Base-by-base conservation (phyloP, 2,329 filamentous ascomycete genomes). In the Periconia sp. region DNA sequence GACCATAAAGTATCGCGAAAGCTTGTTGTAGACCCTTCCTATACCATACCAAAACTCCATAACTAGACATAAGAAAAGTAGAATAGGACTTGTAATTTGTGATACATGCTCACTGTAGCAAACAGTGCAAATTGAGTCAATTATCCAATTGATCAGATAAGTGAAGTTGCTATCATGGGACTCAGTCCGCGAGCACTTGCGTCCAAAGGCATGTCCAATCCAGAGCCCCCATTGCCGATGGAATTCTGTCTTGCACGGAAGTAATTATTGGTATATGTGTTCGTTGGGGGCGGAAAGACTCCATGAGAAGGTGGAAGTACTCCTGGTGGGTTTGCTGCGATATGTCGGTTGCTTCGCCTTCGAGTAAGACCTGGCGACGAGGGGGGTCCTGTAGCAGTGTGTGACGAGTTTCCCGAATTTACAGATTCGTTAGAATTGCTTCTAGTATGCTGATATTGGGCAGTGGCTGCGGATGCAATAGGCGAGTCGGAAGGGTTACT, bases 341-440 rank as follows among this genome's bases (percentile, higher is more conserved):
- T 55, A 67, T 64, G 37, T 61, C 67, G 67, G 36, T 57, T 69
- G 54, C 68, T 71, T 39, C 64, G 61, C 30, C 67, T 57, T 15
- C 68, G 58, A 22, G 50, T 50, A 9, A 71, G 56, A 13, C 49
- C 55, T 24, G 67, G 62, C 11, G 64, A 64, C 17, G 62, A 40
- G 12, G 61, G 53, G 22, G 48, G 50, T 29, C 46, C 52, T 29
- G 59, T 57, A n/a, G 57, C 48, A 4, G 61, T 65, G 11, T 58
- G 52, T 3, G 65, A 54, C n/a, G 65, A 68, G 22, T 48, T 56
- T 12, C 52, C 55, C 2, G 66, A 67, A 29, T 51, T 56, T 19
- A 56, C 49, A 3, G 59, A 65, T 35, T 69, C 66, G 25, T 69
- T 67, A 3, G 65, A 69, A 25, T 61, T 65, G 28, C 53, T 66